Percentiles rank a stretch among this genome's conserved stretches.
phyloP scores from a whole-genome alignment of 805 yeast species.

The Scheffersomyces lignosus region DNA sequence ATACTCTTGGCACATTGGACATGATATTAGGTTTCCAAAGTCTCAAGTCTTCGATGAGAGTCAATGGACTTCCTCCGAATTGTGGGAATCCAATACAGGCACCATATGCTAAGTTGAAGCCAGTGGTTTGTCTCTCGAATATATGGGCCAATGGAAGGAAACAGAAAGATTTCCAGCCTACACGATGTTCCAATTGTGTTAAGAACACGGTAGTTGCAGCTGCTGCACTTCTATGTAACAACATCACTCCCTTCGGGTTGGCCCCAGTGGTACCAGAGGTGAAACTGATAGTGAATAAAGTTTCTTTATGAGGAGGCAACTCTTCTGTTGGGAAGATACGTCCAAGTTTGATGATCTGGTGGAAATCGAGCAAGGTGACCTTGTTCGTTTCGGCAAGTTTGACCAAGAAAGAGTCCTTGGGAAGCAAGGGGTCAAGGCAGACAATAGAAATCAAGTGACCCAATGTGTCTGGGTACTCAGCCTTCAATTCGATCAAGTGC shows the following conservation, averaged over 20 bases:
- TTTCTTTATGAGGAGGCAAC: slow-evolving; percentile 15
- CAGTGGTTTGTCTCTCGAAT: slow-evolving; percentile 29
- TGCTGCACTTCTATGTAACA: slow-evolving; percentile 18
- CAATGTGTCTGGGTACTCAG: slow-evolving; percentile 29
- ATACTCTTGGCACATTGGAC: slow-evolving; percentile 27
- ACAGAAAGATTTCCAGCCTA: slow-evolving; percentile 13
- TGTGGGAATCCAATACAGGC: slow-evolving; percentile 25
- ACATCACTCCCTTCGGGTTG: slow-evolving; percentile 24
- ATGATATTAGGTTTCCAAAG: slow-evolving; percentile 22
- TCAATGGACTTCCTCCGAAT: too few species aligned
- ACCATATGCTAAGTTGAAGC: slow-evolving; percentile 23
- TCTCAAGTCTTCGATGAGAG: slow-evolving; percentile 24
- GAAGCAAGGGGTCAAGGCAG: slow-evolving; percentile 59
- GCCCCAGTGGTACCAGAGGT: slow-evolving; percentile 32
- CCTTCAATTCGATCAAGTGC: slow-evolving; percentile 46
- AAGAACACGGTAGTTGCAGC: slow-evolving; percentile 17
- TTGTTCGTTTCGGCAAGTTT: too few species aligned
- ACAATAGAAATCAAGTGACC: slow-evolving; percentile 50
- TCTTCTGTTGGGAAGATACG: slow-evolving; percentile 17
- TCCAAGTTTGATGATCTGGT: slow-evolving; percentile 22
- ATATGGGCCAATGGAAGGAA: slow-evolving; percentile 42
- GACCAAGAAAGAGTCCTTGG: slow-evolving; percentile 12
- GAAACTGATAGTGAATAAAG: slow-evolving; percentile 24
- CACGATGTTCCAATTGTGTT: slow-evolving; percentile 1
- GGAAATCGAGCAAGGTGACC: slow-evolving; percentile 19